These are phyloP conservation scores for Jackrogersella minutella DNA, from an alignment of 495 filamentous ascomycete species.

Conservation along the genomic window DNA sequence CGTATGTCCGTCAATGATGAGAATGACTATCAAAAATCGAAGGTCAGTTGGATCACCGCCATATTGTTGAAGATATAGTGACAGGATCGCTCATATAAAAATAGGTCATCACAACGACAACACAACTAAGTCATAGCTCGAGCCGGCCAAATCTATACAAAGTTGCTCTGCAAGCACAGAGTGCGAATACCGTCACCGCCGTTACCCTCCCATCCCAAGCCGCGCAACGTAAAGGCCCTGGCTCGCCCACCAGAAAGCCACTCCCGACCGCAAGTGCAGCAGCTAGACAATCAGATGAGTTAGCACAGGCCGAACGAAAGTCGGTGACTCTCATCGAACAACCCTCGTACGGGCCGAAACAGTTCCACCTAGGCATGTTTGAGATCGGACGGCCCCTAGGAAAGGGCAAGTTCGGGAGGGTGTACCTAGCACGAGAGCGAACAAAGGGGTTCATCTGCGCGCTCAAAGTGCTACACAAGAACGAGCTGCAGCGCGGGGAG, in stretches of 20 bases:
- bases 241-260: constrained; percentile 49
- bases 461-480: constrained; percentile 95
- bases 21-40: constrained; percentile 76
- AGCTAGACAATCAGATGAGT: constrained; percentile 62
- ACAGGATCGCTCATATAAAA: constrained; percentile 45
- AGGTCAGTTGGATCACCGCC: constrained; percentile 58
- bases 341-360: constrained; percentile 68
- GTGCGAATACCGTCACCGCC: constrained; percentile 61
- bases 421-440: constrained; percentile 93
- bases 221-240: constrained; percentile 58
- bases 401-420: constrained; percentile 96
- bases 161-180: constrained; percentile 78
- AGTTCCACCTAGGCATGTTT: constrained; percentile 97
- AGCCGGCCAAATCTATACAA: constrained; percentile 78
- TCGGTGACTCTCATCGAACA: constrained; percentile 64
- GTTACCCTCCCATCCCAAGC: constrained; percentile 73
- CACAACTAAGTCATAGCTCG: constrained; percentile 65
- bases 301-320: constrained; percentile 56
- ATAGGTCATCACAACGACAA: constrained; percentile 61
- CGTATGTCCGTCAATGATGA: constrained; percentile 83
- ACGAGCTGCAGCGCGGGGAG: constrained; percentile 82
- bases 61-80: neutral
- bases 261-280: constrained; percentile 49
- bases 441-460: constrained; percentile 92
- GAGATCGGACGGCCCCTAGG: constrained; percentile 96